Conservation (phyloP, 2,329 filamentous ascomycete species). For the Penicillium sp. region DNA sequence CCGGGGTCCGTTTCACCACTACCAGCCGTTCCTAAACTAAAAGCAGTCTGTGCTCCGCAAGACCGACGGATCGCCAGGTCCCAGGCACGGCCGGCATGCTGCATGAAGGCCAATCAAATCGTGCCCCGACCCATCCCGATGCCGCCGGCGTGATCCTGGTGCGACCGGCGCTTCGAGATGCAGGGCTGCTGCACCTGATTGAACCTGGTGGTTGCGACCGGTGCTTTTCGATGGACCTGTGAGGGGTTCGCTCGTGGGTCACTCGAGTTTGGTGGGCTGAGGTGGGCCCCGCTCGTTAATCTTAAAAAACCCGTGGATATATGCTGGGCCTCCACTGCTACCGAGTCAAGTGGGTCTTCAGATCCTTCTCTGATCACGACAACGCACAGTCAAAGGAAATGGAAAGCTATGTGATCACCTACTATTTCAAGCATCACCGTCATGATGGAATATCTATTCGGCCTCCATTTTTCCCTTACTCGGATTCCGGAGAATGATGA, state of each 20-base stretch:
- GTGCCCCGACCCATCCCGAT: constrained; percentile 3
- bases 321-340: not conserved
- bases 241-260: constrained; percentile 5
- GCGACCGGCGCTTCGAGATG: constrained; percentile 14
- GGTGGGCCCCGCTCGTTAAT: constrained; percentile 1
- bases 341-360: not conserved
- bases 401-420: not conserved
- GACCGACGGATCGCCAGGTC: constrained; percentile 14
- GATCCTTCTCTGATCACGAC: not conserved
- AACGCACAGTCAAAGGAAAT: not conserved
- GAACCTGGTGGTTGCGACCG: not conserved
- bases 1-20: constrained; percentile 19
- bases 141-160: constrained; percentile 13
- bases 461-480: not conserved
- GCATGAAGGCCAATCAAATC: constrained; percentile 15
- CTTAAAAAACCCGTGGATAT: constrained; percentile 1
- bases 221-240: not conserved
- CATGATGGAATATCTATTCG: not conserved
- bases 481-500: not conserved
- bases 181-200: constrained; percentile 10
- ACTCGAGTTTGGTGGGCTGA: not conserved
- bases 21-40: constrained; percentile 5
- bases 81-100: constrained; percentile 5
- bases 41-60: constrained; percentile 17
- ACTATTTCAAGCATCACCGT: not conserved